Evolutionary conservation across 2,329 filamentous ascomycete genomes (phyloP).

Genomic region (Pseudocercospora vitis): DNA sequence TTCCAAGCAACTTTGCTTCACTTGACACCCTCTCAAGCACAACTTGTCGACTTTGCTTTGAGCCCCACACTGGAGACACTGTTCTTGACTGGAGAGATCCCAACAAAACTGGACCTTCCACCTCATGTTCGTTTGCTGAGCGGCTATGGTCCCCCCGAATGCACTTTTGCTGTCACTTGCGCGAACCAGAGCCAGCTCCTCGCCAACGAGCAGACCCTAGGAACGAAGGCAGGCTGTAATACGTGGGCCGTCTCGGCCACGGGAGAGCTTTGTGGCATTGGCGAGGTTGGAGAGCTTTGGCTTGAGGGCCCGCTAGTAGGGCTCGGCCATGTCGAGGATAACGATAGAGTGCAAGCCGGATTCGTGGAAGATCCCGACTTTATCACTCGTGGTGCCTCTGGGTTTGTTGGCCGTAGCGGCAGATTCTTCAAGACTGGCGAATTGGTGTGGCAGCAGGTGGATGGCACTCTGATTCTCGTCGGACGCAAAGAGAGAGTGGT

Average conservation of each 20-base stretch:
- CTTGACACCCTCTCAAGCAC: not conserved
- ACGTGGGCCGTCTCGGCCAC: constrained; percentile 7
- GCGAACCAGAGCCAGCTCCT: not conserved
- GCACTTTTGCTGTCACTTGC: not conserved
- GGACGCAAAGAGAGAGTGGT: constrained; percentile 74
- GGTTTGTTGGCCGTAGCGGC: not conserved
- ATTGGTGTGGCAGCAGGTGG: constrained; percentile 23
- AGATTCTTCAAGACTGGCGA: constrained; percentile 26
- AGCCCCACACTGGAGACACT: not conserved
- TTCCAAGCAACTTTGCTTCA: not conserved
- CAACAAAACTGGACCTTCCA: not conserved
- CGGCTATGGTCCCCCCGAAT: not conserved
- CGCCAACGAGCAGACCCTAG: not conserved
- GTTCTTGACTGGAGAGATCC: not conserved
- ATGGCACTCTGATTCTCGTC: constrained; percentile 48
- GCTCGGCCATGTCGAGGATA: too few relatives aligned
- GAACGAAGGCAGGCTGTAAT: constrained; percentile 7
- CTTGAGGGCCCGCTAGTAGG: constrained; percentile 49
- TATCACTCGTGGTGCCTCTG: not conserved
- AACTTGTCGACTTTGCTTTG: not conserved
- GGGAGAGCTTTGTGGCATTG: not conserved
- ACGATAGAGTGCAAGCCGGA: too few relatives aligned
- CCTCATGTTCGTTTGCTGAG: not conserved
- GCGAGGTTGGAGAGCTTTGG: constrained; percentile 40
- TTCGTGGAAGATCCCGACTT: constrained; percentile 31